A percentile compares a stretch with the other conserved stretches of the same genome.
Evolutionary conservation across 176 grass and related monocot species (phyloP).

Genomic region (Oryza rufipogon): DNA sequence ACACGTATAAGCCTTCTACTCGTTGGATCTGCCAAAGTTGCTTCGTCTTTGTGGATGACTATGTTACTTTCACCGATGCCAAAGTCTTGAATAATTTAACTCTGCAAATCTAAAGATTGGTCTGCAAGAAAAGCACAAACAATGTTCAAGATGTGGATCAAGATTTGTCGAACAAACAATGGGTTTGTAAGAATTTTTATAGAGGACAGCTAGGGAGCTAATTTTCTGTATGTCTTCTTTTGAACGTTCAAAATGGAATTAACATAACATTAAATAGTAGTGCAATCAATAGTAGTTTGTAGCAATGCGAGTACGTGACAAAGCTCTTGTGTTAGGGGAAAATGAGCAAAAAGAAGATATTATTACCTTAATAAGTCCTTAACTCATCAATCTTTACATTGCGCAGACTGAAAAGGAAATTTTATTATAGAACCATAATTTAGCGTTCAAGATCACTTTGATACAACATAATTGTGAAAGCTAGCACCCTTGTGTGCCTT

Average conservation of each 20-base stretch:
- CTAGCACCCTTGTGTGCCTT: neutral
- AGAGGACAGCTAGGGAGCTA: no score
- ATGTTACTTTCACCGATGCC: neutral
- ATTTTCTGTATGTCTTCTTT: no score
- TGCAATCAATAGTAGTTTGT: neutral
- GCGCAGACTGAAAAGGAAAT: neutral
- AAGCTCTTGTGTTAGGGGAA: no score
- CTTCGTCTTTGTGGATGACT: slow-evolving; percentile 2
- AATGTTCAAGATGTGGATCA: no score
- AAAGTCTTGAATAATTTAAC: neutral
- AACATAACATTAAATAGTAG: neutral
- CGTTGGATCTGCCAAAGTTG: slow-evolving; percentile 8
- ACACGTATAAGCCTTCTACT: neutral
- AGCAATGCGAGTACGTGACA: no score
- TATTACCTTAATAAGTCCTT: neutral
- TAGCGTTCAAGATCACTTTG: neutral
- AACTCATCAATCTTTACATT: neutral
- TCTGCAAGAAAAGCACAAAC: neutral
- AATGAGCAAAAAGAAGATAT: neutral
- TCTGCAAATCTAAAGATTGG: neutral
- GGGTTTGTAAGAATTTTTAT: no score
- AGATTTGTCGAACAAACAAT: no score
- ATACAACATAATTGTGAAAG: neutral
- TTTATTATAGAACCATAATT: neutral
- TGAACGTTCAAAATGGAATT: no score